phyloP scores from a whole-genome alignment of 331 rosid species.

The Pyracantha coccinea region DNA sequence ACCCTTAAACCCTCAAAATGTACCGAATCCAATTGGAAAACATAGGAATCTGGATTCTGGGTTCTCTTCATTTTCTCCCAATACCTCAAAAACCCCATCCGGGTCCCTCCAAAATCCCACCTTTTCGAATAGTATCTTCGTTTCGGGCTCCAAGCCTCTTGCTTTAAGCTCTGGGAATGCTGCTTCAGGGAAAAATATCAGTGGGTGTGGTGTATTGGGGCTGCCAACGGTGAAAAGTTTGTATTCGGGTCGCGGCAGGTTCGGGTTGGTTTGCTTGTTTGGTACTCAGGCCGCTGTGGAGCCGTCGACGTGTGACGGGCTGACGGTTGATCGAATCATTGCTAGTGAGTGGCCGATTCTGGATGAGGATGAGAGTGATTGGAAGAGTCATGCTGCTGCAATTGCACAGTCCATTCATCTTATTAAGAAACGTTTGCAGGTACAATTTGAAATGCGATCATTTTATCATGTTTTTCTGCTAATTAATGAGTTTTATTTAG shows the following conservation, averaged over 20 bases:
- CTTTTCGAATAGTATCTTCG: background rate
- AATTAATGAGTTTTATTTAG: background rate
- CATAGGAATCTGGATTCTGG: background rate
- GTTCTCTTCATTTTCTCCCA: slow-evolving; percentile 13
- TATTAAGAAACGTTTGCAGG: slow-evolving; percentile 84
- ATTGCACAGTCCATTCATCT: slow-evolving; percentile 77
- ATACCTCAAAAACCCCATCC: background rate
- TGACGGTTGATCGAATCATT: slow-evolving; percentile 61
- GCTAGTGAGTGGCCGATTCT: slow-evolving; percentile 58
- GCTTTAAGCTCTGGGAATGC: background rate
- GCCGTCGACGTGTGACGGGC: slow-evolving; percentile 71
- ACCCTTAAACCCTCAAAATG: background rate
- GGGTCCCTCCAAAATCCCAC: slow-evolving; percentile 4
- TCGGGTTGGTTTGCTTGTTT: slow-evolving; percentile 27
- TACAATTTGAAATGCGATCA: background rate
- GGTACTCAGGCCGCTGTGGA: slow-evolving; percentile 38
- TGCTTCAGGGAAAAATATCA: background rate
- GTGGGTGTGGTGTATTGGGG: slow-evolving; percentile 1
- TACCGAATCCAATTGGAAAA: background rate
- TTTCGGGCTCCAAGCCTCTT: background rate
- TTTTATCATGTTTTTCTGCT: background rate
- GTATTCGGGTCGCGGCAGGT: background rate
- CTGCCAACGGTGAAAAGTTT: background rate
- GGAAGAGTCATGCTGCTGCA: slow-evolving; percentile 91
- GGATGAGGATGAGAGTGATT: slow-evolving; percentile 58